Evolutionary conservation across 1,284 basidiomycete species (phyloP), one percentile per base, ranked within the genome.

Genomic region (Cutaneotrichosporon sp.): DNA sequence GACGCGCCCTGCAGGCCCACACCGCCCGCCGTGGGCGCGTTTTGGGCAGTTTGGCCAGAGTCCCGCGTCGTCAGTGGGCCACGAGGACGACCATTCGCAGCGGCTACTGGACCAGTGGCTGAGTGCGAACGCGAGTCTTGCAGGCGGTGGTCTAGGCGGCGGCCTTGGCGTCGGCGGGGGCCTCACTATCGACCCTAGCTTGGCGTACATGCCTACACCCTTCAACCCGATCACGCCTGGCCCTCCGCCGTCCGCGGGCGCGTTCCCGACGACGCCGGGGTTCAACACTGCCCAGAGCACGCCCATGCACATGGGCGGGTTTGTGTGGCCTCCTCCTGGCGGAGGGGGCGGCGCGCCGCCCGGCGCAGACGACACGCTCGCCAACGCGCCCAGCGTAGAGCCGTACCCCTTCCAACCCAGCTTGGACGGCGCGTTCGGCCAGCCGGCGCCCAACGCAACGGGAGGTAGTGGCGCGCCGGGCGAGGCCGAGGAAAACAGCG

Each of bases 51-150:
- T 34, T 17, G 49, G 38, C 1, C 53, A 56, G 49, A 51, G 45
- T 17, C 59, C 63, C 1, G 58, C 55, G 2, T 46, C 46, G 14
- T 51, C 60, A 3, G 58, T 55, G 13, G 60, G 63, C 33, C 61
- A 66, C 38, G 72, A 75, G 49, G 73, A 75, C 37, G 72, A 75
- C 54, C 70, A 74, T 51, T 68, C 67, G 1, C 73, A 75, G 55
- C 59, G 72, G 26, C 58, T 75, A 55, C 64, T 76, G 3, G 73
- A 76, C 55, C 67, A 73, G 49, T 76, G 74, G 74, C 64, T 76
- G 21, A 66, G 64, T 37, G 60, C 68, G 38, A 74, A 75, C 52
- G 63, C 67, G 1, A 67, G 67, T 3, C 46, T 75, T 30, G 65
- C 68, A 1, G 68, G 70, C 15, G 70, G 70, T 2, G 40, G 35